Evolutionary conservation across 2,329 filamentous ascomycete genomes (phyloP).

Genomic region (Ophiostoma sp.): DNA sequence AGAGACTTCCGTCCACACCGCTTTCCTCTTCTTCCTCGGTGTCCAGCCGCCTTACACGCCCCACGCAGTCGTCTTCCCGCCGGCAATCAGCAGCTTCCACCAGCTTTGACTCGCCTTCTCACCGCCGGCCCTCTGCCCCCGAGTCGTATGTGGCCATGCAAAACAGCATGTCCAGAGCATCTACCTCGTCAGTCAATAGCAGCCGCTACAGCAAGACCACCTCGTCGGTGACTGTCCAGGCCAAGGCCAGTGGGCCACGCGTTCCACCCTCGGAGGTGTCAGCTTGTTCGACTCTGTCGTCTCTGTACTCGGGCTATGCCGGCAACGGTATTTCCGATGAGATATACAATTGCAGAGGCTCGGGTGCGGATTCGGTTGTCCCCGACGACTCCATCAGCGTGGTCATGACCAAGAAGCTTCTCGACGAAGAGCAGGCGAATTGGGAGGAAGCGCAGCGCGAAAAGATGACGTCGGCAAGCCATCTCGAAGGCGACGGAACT

Average conservation of each 20-base stretch:
- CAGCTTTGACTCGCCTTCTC: neutral
- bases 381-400: slow-evolving; percentile 28
- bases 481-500: neutral
- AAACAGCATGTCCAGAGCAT: neutral
- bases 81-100: slow-evolving; percentile 11
- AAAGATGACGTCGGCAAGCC: neutral
- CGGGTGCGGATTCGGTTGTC: slow-evolving; percentile 10
- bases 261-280: neutral
- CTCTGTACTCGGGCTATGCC: neutral
- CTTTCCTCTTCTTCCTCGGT: neutral
- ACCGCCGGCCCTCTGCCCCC: neutral
- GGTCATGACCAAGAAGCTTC: neutral
- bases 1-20: neutral
- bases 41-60: neutral
- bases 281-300: neutral
- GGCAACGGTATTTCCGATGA: slow-evolving; percentile 6
- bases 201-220: neutral
- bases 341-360: neutral
- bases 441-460: slow-evolving; percentile 3
- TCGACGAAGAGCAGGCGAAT: neutral
- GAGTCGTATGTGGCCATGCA: slow-evolving; percentile 23
- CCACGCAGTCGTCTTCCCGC: neutral
- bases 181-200: neutral
- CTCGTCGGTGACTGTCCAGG: neutral
- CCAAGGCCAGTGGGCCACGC: neutral